Percentiles rank a stretch among this genome's conserved stretches.
phyloP scores from a whole-genome alignment of 1,139 yeast species.

The Hansenula anomala region DNA sequence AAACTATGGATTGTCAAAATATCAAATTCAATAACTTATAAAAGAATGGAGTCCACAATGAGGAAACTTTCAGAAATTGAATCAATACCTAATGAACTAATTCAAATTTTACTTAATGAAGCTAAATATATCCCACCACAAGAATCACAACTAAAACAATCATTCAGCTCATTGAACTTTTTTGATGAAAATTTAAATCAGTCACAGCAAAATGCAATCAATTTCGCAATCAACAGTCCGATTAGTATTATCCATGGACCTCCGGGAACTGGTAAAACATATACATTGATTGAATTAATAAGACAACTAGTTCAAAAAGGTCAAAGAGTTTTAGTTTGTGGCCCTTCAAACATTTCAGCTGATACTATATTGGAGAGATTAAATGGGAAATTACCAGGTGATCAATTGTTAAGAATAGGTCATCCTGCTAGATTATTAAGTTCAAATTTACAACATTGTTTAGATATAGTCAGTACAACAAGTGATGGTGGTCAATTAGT shows the following conservation, averaged over 20 bases:
- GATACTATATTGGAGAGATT: constrained; percentile 86
- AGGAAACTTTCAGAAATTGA: constrained; percentile 49
- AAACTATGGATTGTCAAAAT: constrained; percentile 62
- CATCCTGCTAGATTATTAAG: constrained; percentile 86
- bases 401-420: constrained; percentile 71
- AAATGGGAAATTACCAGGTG: constrained; percentile 44
- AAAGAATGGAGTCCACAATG: constrained; percentile 78
- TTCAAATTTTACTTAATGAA: constrained; percentile 44
- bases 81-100: constrained; percentile 29
- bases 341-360: constrained; percentile 93
- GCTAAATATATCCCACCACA: constrained; percentile 25
- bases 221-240: constrained; percentile 42
- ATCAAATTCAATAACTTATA: constrained; percentile 66
- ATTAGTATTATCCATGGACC: constrained; percentile 69
- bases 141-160: constrained; percentile 5
- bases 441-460: constrained; percentile 61
- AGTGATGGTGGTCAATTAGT: constrained; percentile 61
- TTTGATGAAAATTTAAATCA: constrained; percentile 53
- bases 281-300: constrained; percentile 79
- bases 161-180: constrained; percentile 27
- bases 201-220: constrained; percentile 68
- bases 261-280: constrained; percentile 82
- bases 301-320: constrained; percentile 62
- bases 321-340: constrained; percentile 81
- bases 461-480: constrained; percentile 66